Percentiles rank a stretch among this genome's conserved stretches.
phyloP scores from a whole-genome alignment of 2,329 filamentous ascomycete genomes.

The Diaporthe caulivora region DNA sequence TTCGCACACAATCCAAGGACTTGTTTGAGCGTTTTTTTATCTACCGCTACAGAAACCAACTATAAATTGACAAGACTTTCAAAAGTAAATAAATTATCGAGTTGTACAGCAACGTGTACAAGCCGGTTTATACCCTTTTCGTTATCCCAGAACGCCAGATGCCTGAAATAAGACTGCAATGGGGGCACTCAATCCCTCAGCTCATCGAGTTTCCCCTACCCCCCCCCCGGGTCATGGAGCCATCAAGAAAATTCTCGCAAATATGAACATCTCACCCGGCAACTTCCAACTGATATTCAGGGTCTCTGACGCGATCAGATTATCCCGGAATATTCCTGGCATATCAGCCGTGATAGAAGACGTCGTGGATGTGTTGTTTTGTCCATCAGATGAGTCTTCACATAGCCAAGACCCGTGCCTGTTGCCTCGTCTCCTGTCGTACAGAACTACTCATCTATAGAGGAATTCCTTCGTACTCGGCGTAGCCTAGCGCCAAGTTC shows the following conservation, averaged over 20 bases:
- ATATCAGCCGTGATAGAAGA: not conserved
- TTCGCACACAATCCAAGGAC: not conserved
- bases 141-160: constrained; percentile 39
- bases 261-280: not conserved
- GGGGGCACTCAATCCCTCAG: not conserved
- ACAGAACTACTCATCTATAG: constrained; percentile 49
- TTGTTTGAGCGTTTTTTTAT: not conserved
- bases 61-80: constrained; percentile 5
- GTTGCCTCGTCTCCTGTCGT: not conserved
- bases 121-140: constrained; percentile 28
- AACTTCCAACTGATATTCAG: too few species aligned
- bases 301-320: not conserved
- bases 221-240: not conserved
- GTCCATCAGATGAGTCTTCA: not conserved
- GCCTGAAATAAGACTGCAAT: constrained; percentile 31
- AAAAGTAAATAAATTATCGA: constrained; percentile 25
- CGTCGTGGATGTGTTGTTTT: not conserved
- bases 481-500: constrained; percentile 91
- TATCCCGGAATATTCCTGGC: too few species aligned
- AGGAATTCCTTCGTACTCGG: constrained; percentile 90
- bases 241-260: not conserved
- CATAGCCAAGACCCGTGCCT: not conserved
- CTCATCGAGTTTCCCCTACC: not conserved
- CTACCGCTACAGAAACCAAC: not conserved
- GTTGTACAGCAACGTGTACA: constrained; percentile 32